phyloP scores from a whole-genome alignment of 2,329 filamentous ascomycete genomes.

The Xylariaceae sp. region DNA sequence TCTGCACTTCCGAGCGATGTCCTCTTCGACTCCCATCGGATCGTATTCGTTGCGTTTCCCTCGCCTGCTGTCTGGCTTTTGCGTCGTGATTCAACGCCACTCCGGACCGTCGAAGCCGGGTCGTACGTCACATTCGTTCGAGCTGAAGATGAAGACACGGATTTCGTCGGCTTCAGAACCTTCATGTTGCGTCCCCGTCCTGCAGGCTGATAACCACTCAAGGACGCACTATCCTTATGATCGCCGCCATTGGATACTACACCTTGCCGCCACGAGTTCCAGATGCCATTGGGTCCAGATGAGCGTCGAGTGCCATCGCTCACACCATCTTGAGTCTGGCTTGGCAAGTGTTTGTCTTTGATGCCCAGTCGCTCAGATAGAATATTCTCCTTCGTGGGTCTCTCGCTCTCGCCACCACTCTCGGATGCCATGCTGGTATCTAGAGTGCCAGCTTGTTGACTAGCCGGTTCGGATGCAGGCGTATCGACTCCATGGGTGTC shows the following conservation, averaged over 20 bases:
- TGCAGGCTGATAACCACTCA: constrained; percentile 66
- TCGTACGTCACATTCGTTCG: constrained; percentile 51
- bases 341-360: constrained; percentile 31
- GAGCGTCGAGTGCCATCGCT: constrained; percentile 26
- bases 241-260: constrained; percentile 46
- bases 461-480: constrained; percentile 32
- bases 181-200: constrained; percentile 74
- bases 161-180: constrained; percentile 74
- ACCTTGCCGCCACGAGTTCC: constrained; percentile 66
- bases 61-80: constrained; percentile 45
- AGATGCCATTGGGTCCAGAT: constrained; percentile 51
- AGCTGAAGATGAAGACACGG: constrained; percentile 47
- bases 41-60: constrained; percentile 29
- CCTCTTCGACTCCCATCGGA: constrained; percentile 53
- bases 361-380: constrained; percentile 23
- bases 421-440: constrained; percentile 39
- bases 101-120: constrained; percentile 40
- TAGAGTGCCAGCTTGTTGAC: constrained; percentile 29
- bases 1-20: constrained; percentile 34
- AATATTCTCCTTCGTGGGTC: constrained; percentile 27
- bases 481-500: constrained; percentile 36
- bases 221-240: constrained; percentile 46
- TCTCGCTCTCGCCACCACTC: constrained; percentile 42
- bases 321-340: constrained; percentile 24
- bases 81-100: constrained; percentile 46